These are phyloP conservation scores for Grifola frondosa DNA, from an alignment of 1,284 basidiomycete species.

Conservation along the genomic window DNA sequence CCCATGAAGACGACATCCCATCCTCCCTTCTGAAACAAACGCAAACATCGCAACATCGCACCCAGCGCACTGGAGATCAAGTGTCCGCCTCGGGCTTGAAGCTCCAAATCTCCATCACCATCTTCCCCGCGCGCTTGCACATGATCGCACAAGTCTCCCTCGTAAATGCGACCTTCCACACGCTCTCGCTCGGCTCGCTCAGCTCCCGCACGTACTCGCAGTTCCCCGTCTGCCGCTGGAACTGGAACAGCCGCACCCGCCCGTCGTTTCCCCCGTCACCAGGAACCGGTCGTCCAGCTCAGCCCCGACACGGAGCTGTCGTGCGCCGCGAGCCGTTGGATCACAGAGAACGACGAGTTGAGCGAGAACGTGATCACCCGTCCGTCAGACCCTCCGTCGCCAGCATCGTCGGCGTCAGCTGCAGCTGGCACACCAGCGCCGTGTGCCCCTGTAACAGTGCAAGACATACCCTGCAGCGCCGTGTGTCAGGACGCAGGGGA, in stretches of 20 bases:
- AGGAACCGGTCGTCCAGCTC: constrained; percentile 82
- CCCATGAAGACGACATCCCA: too few relatives aligned
- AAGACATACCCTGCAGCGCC: constrained; percentile 63
- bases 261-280: constrained; percentile 89
- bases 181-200: constrained; percentile 73
- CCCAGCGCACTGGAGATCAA: not conserved
- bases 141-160: constrained; percentile 82
- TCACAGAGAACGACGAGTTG: constrained; percentile 27
- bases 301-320: constrained; percentile 90
- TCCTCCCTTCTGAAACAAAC: too few relatives aligned
- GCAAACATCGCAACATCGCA: not conserved
- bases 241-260: constrained; percentile 84
- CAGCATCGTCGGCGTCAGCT: constrained; percentile 74
- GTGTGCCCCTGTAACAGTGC: constrained; percentile 93
- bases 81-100: too few relatives aligned
- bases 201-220: constrained; percentile 77
- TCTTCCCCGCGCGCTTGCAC: constrained; percentile 82
- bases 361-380: constrained; percentile 90
- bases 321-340: constrained; percentile 74
- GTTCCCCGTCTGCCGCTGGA: constrained; percentile 39
- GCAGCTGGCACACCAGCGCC: constrained; percentile 91
- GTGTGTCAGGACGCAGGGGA: not conserved
- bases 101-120: constrained; percentile 88
- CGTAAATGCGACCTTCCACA: constrained; percentile 86
- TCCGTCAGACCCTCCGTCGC: constrained; percentile 92